Percentiles rank a stretch among this genome's conserved stretches.
phyloP scores from a whole-genome alignment of 495 filamentous ascomycete species.

The Barbatosphaeria neglecta region DNA sequence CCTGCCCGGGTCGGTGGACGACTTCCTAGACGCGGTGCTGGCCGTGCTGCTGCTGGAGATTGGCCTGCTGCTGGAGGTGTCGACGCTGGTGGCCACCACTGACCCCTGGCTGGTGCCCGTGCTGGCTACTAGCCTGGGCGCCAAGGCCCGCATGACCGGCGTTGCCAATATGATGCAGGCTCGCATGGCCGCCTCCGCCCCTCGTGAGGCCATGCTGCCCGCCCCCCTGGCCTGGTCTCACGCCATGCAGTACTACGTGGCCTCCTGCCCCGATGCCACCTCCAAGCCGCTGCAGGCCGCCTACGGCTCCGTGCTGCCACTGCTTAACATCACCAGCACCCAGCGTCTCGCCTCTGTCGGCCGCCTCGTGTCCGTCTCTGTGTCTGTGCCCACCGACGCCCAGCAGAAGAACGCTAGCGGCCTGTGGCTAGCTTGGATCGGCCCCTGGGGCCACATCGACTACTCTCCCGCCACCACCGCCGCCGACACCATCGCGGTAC shows the following conservation, averaged over 20 bases:
- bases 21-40: slow-evolving; percentile 15
- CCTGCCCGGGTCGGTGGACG: slow-evolving; percentile 11
- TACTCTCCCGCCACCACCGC: slow-evolving; percentile 14
- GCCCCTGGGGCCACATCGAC: slow-evolving; percentile 23
- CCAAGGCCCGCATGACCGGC: slow-evolving; percentile 24
- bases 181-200: slow-evolving; percentile 20
- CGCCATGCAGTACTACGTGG: slow-evolving; percentile 16
- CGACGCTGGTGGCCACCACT: slow-evolving; percentile 39
- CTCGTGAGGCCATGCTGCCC: slow-evolving; percentile 22
- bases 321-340: slow-evolving; percentile 8
- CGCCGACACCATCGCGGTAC: slow-evolving; percentile 11
- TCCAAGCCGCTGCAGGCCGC: slow-evolving; percentile 2
- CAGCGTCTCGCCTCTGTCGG: slow-evolving; percentile 4
- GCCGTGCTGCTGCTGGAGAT: slow-evolving; percentile 42
- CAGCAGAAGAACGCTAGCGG: neutral
- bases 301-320: slow-evolving; percentile 8
- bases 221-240: slow-evolving; percentile 22
- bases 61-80: slow-evolving; percentile 40
- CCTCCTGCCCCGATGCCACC: slow-evolving; percentile 7
- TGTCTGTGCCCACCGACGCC: slow-evolving; percentile 8
- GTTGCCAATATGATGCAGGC: slow-evolving; percentile 32
- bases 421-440: slow-evolving; percentile 25
- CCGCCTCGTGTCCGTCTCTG: slow-evolving; percentile 2
- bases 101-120: slow-evolving; percentile 27
- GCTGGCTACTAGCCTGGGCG: slow-evolving; percentile 20